Evolutionary conservation across 805 yeast species (phyloP), one percentile per base, ranked within the genome.

Genomic region (Candida ponderosae): DNA sequence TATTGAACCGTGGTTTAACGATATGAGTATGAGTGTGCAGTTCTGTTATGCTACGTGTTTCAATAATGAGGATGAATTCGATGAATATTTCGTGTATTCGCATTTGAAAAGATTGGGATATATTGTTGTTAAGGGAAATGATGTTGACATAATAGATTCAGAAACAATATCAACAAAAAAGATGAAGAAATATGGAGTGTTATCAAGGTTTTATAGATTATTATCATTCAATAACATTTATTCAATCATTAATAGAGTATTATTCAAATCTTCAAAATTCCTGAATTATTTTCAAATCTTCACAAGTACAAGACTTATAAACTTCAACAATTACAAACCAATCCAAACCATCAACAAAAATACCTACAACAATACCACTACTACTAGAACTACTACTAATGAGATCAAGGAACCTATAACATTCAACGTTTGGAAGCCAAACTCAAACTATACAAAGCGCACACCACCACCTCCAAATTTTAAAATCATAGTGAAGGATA

Each of bases 381-480:
- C 56, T 49, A 39, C 44, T 56, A 4, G 44, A 40, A 36, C 48
- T 52, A 31, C 46, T 51, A 36, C 48, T 52, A 31, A 45, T 51
- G 11, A 18, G 18, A 34, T 43, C 45, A 0, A 37, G 39, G 11
- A 38, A 36, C 2, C 58, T 54, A 29, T 81, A 3, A 63, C 73
- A 0, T 88, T 66, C 48, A 68, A 81, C 48, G 83, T 85, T 3
- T 89, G 96, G 96, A 87, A 84, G 54, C 97, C 97, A 2, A 63
- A 69, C 2, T 69, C 83, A 0, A 59, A 64, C 3, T 89, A 83
- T 62, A 79, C 78, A 40, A 87, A 87, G 47, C 77, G 75, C 26
- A 48, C 53, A 18, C 94, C 95, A 1, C 77, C 81, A 0, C 33
- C 51, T 3, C 95, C 96, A 1, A 89, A 89, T 54, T 89, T 74